These are phyloP conservation scores for Psilocybe sp. DNA, from an alignment of 768 basidiomycete genomes.

Conservation along the genomic window DNA sequence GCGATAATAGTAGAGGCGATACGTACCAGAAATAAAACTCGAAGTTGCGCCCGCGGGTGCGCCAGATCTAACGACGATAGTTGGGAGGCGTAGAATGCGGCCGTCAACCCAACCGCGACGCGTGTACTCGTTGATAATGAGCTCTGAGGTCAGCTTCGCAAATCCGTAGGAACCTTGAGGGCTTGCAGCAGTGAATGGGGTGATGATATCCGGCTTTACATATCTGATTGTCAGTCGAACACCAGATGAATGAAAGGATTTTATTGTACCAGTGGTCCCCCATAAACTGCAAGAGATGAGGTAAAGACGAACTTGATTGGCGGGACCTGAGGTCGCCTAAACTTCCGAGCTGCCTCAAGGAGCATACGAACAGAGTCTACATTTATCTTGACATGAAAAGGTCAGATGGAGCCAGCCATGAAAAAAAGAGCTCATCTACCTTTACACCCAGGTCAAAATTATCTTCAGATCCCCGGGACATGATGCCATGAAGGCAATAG, in stretches of 20 bases:
- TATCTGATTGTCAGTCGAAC: neutral
- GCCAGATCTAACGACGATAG: constrained; percentile 56
- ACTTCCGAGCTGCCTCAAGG: constrained; percentile 34
- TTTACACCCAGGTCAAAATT: constrained; percentile 56
- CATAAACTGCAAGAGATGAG: constrained; percentile 59
- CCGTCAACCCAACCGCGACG: constrained; percentile 58
- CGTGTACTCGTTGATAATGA: constrained; percentile 58
- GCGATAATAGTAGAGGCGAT: neutral
- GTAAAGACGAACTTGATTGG: constrained; percentile 55
- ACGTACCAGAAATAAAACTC: constrained; percentile 51
- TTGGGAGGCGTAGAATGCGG: constrained; percentile 57
- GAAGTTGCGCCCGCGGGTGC: constrained; percentile 53
- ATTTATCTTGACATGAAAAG: constrained; percentile 39
- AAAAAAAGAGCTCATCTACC: constrained; percentile 16
- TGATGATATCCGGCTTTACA: constrained; percentile 38
- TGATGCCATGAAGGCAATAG: constrained; percentile 55
- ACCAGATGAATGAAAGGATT: neutral
- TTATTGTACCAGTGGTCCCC: constrained; percentile 41
- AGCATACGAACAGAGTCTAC: constrained; percentile 51
- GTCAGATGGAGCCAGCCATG: neutral
- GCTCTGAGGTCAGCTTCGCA: constrained; percentile 52
- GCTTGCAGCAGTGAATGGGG: constrained; percentile 45
- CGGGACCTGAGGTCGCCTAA: constrained; percentile 16
- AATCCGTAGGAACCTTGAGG: constrained; percentile 59
- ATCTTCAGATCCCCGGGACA: constrained; percentile 61